Evolutionary conservation across 805 yeast genomes (phyloP), one percentile per base, ranked within the genome.

Genomic region (Starmerella davenportii): DNA sequence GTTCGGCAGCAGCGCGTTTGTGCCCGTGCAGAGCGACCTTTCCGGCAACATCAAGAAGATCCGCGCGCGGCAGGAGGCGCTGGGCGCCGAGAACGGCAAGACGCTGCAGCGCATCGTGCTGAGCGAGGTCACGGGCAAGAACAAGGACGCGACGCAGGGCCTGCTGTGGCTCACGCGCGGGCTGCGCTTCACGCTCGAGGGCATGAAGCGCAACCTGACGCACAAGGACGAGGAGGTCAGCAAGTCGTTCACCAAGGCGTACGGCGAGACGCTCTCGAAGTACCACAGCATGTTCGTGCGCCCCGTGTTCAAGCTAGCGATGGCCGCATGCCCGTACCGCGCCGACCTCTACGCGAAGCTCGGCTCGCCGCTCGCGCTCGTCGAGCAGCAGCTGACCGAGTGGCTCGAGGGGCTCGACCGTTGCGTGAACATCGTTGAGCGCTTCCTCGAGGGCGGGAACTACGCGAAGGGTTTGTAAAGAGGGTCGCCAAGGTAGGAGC

Each of bases 301-400:
- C 54, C 93, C 93, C 21, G 73, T 84, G 38, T 82, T 82, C 70
- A 80, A 80, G 58, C 67, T 84, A 56, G 95, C 95, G 36, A 84
- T 82, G 94, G 79, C 79, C 59, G 92, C 93, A 2, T 80, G 93
- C 59, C 95, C 95, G 11, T 84, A 80, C 61, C 72, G 93, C 64
- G 73, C 71, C 56, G 93, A 74, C 54, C 79, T 82, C 55, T 82
- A 80, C 53, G 75, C 59, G 43, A 82, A 81, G 63, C 69, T 82
- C 50, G 94, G 94, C 41, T 66, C 67, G 18, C 53, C 54, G 14
- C 41, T 39, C 17, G 75, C 62, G 25, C 70, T 68, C 53, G 93
- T 84, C 18, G 50, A 59, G 29, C 64, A 60, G 44, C 84, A 82
- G 60, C 65, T 84, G 52, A 61, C 56, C 38, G 70, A 52, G 24